phyloP scores from a whole-genome alignment of 345 rosid genomes.

The Mallotus nudiflorus region DNA sequence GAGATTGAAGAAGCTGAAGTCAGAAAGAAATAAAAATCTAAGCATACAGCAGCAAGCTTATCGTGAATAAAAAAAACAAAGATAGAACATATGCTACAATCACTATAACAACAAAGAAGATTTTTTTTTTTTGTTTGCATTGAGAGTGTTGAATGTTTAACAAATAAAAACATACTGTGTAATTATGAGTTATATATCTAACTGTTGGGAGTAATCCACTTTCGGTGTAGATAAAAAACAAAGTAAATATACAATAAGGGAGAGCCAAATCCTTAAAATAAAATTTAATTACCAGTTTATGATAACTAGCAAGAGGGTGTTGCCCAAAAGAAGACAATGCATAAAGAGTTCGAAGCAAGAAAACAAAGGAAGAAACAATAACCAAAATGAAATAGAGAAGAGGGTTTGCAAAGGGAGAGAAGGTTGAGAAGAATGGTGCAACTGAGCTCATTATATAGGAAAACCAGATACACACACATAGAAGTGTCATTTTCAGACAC shows the following conservation, averaged over 20 bases:
- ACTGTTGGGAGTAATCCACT: too few species aligned
- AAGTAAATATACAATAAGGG: neutral
- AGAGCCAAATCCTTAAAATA: neutral
- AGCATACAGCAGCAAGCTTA: too few species aligned
- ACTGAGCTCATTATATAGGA: slow-evolving; percentile 27
- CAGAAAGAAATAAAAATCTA: neutral
- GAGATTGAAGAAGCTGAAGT: neutral
- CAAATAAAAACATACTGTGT: too few species aligned
- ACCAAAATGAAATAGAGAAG: slow-evolving; percentile 6
- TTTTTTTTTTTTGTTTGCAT: too few species aligned
- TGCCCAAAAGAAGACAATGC: neutral
- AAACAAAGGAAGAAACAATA: slow-evolving; percentile 13
- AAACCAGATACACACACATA: neutral
- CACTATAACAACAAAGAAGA: neutral
- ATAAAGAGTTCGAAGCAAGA: neutral
- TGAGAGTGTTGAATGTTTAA: too few species aligned
- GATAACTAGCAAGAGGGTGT: neutral
- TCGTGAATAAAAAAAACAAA: too few species aligned
- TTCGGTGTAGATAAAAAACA: too few species aligned
- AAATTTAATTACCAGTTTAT: neutral
- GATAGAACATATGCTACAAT: neutral
- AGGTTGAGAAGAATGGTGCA: slow-evolving; percentile 17
- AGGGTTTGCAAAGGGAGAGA: slow-evolving; percentile 11
- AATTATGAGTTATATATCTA: too few species aligned
- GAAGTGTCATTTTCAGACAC: slow-evolving; percentile 23